A percentile compares a stretch with the other conserved stretches of the same genome.
Evolutionary conservation across 495 filamentous ascomycete species (phyloP).

Genomic region (Daldinia childiae): DNA sequence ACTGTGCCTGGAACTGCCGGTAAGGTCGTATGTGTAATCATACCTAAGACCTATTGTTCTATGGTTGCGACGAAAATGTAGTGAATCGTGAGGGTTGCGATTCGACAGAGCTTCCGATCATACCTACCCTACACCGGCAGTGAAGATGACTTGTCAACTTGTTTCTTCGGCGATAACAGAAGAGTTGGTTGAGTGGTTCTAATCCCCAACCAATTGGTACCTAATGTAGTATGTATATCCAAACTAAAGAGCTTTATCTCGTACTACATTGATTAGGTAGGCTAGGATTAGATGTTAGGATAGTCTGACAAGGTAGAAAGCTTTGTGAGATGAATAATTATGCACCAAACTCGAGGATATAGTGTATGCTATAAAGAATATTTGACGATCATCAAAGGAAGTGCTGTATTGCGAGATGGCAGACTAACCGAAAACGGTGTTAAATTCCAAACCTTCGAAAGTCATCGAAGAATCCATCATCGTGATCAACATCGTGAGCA

Average conservation of each 20-base stretch:
- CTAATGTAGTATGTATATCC: not conserved
- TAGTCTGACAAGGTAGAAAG: too few species aligned
- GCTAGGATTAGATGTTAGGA: not conserved
- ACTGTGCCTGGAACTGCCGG: slow-evolving; percentile 16
- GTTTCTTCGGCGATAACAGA: slow-evolving; percentile 1
- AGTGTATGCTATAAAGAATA: not conserved
- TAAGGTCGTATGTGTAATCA: slow-evolving; percentile 17
- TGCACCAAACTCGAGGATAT: not conserved
- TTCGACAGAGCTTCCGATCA: slow-evolving; percentile 19
- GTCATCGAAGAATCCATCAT: slow-evolving; percentile 18
- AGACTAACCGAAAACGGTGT: not conserved
- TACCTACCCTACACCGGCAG: not conserved
- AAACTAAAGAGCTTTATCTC: slow-evolving; percentile 16
- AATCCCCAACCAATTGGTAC: slow-evolving; percentile 13
- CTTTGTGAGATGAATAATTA: not conserved
- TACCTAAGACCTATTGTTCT: not conserved
- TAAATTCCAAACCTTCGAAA: not conserved
- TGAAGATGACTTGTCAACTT: slow-evolving; percentile 20
- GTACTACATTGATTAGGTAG: slow-evolving; percentile 21
- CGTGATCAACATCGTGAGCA: slow-evolving; percentile 31
- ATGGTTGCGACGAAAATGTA: slow-evolving; percentile 3
- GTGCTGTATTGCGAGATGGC: not conserved
- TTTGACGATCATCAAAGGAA: not conserved
- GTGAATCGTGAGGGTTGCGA: not conserved
- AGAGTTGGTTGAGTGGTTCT: slow-evolving; percentile 1